These are phyloP conservation scores for Hansenula sp. DNA, from an alignment of 1,139 yeast genomes.

Conservation along the genomic window DNA sequence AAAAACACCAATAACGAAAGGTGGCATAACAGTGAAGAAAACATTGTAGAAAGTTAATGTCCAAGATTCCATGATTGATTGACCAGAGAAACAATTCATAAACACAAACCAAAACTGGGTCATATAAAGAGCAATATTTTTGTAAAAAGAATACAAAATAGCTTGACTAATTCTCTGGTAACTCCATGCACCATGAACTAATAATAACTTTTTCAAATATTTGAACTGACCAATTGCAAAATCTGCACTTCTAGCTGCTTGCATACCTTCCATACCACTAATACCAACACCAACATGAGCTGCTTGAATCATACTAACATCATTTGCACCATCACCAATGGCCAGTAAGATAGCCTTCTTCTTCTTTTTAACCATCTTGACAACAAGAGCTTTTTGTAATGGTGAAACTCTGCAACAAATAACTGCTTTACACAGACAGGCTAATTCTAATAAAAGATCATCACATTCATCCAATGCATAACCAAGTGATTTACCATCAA, in stretches of 20 bases:
- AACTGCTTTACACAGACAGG: conserved; percentile 88
- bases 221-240: conserved; percentile 95
- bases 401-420: conserved; percentile 98
- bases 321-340: conserved; percentile 98
- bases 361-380: conserved; percentile 81
- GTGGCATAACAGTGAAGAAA: conserved; percentile 92
- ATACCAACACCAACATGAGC: conserved; percentile 99
- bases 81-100: conserved; percentile 89
- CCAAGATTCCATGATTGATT: conserved; percentile 96
- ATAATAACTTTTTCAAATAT: conserved; percentile 70
- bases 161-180: conserved; percentile 92
- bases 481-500: conserved; percentile 88
- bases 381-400: conserved; percentile 93
- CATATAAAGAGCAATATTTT: conserved; percentile 92
- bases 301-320: conserved; percentile 98
- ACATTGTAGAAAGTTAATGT: conserved; percentile 94
- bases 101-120: conserved; percentile 98
- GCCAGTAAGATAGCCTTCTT: conserved; percentile 79
- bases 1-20: conserved; percentile 92
- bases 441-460: conserved; percentile 72
- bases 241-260: conserved; percentile 98
- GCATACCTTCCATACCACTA: conserved; percentile 99
- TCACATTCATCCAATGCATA: conserved; percentile 86
- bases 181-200: conserved; percentile 98
- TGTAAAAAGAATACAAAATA: conserved; percentile 90